A percentile compares a stretch with the other conserved stretches of the same genome.
phyloP scores from a whole-genome alignment of 2,329 filamentous ascomycete species.

The Pezicula carpinea region DNA sequence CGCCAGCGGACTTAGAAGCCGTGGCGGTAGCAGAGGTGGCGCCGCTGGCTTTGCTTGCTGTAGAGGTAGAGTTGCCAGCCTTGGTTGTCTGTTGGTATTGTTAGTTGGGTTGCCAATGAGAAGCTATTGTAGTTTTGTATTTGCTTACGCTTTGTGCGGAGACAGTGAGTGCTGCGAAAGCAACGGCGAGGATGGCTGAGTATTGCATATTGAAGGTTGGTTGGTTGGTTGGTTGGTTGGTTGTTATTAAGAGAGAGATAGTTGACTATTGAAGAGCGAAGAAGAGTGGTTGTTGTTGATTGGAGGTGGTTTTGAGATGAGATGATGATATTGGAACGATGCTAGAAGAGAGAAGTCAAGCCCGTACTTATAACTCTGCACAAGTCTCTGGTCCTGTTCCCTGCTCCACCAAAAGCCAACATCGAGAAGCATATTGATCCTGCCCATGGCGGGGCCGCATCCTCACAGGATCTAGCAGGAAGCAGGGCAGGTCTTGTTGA shows the following conservation, averaged over 20 bases:
- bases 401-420: constrained; percentile 7
- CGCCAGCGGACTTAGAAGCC: constrained; percentile 3
- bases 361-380: constrained; percentile 14
- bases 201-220: constrained; percentile 21
- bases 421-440: constrained; percentile 1
- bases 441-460: too few relatives aligned
- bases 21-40: neutral
- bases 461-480: too few relatives aligned
- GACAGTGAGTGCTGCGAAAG: constrained; percentile 18
- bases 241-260: neutral
- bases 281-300: constrained; percentile 1
- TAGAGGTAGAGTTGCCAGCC: neutral
- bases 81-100: neutral
- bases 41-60: constrained; percentile 2
- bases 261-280: neutral
- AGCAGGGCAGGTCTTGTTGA: constrained; percentile 1
- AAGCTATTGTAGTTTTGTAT: neutral
- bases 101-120: neutral
- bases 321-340: constrained; percentile 11
- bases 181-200: constrained; percentile 18
- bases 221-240: constrained; percentile 4
- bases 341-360: constrained; percentile 3
- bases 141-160: constrained; percentile 10
- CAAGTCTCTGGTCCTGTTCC: neutral
- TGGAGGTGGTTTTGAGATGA: constrained; percentile 3